phyloP scores from a whole-genome alignment of 2,329 filamentous ascomycete species.

The Colletotrichum lentis region DNA sequence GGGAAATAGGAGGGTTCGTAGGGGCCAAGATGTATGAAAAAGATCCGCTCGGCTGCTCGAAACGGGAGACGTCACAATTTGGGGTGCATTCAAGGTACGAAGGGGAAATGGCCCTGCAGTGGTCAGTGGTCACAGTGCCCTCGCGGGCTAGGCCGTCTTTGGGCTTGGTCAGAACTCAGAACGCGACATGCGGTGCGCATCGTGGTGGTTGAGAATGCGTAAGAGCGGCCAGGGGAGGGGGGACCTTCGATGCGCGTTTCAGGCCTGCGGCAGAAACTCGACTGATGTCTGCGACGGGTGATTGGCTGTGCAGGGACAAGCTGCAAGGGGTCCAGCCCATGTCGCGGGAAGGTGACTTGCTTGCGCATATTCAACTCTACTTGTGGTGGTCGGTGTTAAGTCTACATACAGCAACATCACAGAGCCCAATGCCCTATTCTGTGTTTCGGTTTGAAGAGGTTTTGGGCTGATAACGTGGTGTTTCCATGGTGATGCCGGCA shows the following conservation, averaged over 20 bases:
- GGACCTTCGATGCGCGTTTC: slow-evolving; percentile 34
- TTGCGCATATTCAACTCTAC: neutral
- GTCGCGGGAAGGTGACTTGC: neutral
- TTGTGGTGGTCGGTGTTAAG: neutral
- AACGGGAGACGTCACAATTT: slow-evolving; percentile 44
- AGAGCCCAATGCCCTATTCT: neutral
- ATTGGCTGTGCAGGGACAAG: slow-evolving; percentile 28
- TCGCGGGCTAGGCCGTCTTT: slow-evolving; percentile 32
- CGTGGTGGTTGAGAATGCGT: slow-evolving; percentile 25
- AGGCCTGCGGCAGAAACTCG: slow-evolving; percentile 42
- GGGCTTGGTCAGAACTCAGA: slow-evolving; percentile 11
- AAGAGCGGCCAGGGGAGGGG: slow-evolving; percentile 21
- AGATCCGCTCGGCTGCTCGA: slow-evolving; percentile 40
- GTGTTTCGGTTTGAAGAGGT: slow-evolving; percentile 7
- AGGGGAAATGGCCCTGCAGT: slow-evolving; percentile 32
- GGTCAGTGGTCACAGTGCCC: slow-evolving; percentile 39
- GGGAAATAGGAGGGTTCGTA: slow-evolving; percentile 12
- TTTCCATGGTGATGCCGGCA: neutral
- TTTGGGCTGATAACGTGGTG: neutral
- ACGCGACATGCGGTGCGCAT: slow-evolving; percentile 28
- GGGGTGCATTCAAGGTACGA: slow-evolving; percentile 38
- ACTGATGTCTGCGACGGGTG: slow-evolving; percentile 33
- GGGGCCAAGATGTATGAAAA: slow-evolving; percentile 25
- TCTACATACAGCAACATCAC: neutral
- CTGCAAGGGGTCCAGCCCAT: slow-evolving; percentile 31